phyloP scores from a whole-genome alignment of 2,329 filamentous ascomycete species.

The Diaporthe humulicola region DNA sequence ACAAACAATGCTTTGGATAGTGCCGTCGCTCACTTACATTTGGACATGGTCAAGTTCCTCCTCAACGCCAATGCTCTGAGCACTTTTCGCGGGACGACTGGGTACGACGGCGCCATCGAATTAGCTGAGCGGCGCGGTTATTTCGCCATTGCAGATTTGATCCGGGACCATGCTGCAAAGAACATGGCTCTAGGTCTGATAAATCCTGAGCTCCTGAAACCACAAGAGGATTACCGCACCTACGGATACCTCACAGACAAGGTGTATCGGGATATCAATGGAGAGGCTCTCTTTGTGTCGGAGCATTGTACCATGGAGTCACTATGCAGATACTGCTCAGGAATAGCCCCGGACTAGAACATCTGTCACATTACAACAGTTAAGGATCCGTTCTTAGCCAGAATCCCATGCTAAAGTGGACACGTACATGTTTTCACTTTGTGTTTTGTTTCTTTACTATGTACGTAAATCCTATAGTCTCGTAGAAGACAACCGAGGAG shows the following conservation, averaged over 20 bases:
- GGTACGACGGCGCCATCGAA: not conserved
- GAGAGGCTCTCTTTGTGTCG: no score
- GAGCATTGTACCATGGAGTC: not conserved
- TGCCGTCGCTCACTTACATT: accelerated
- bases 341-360: no score
- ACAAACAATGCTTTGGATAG: not conserved
- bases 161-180: not conserved
- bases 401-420: no score
- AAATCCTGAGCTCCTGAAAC: not conserved
- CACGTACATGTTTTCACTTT: no score
- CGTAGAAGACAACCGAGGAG: no score
- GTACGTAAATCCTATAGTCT: no score
- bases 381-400: no score
- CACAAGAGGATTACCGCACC: not conserved
- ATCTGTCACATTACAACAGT: no score
- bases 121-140: accelerated
- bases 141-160: not conserved
- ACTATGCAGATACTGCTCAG: no score
- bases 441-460: no score
- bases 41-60: not conserved
- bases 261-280: not conserved
- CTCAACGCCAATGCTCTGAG: not conserved
- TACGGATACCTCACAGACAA: not conserved
- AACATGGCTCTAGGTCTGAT: not conserved
- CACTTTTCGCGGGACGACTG: not conserved